phyloP scores from a whole-genome alignment of 305 asterid genomes.

The Solanum hybrid region DNA sequence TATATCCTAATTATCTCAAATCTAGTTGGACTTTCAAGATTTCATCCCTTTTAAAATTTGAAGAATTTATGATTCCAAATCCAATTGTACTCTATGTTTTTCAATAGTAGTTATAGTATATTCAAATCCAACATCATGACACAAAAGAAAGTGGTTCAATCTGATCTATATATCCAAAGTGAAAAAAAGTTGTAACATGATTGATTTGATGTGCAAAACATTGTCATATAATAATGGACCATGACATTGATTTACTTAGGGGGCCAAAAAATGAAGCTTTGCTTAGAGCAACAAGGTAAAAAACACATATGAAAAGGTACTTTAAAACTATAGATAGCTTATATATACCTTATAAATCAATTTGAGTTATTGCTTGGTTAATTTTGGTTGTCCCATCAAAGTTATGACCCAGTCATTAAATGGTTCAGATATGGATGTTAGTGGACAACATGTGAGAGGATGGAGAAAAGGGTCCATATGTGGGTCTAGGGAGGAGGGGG shows the following conservation, averaged over 20 bases:
- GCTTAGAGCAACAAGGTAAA: not conserved
- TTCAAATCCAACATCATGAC: slow-evolving; percentile 33
- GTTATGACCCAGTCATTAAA: slow-evolving; percentile 41
- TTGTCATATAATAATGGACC: slow-evolving; percentile 3
- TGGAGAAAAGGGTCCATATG: slow-evolving; percentile 35
- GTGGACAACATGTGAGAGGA: slow-evolving; percentile 65
- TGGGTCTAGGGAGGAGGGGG: not conserved
- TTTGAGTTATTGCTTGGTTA: not conserved
- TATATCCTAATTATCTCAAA: not conserved
- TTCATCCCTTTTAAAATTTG: not conserved
- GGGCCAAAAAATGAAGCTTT: slow-evolving; percentile 23
- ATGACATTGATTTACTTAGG: not conserved
- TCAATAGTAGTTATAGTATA: not conserved
- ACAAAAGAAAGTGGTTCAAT: slow-evolving; percentile 20
- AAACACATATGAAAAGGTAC: not conserved
- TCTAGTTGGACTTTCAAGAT: not conserved
- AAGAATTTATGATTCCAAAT: not conserved
- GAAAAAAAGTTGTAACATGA: slow-evolving; percentile 19
- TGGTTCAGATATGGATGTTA: slow-evolving; percentile 41
- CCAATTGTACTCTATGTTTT: not conserved
- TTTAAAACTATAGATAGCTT: not conserved
- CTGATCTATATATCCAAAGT: slow-evolving; percentile 8
- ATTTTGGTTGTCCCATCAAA: slow-evolving; percentile 24
- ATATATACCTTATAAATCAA: not conserved
- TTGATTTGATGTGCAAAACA: slow-evolving; percentile 33